A percentile compares a stretch with the other conserved stretches of the same genome.
Conservation (phyloP, 2,329 filamentous ascomycete genomes). For the Amauroascus niger region DNA sequence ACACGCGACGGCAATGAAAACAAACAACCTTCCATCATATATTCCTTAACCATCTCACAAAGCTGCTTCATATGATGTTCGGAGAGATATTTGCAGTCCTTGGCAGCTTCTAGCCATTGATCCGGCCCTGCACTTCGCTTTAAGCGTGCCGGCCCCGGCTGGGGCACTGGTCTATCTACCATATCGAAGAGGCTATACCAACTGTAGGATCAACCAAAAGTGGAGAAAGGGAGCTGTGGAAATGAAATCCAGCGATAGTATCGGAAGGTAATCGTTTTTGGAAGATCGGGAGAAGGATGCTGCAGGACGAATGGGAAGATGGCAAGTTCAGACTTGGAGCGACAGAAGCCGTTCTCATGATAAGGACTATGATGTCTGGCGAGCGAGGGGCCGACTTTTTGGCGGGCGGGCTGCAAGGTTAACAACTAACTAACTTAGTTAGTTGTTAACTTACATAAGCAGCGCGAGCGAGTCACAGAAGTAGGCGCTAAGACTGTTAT, state of each 20-base stretch:
- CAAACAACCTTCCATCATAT: slow-evolving; percentile 82
- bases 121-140: slow-evolving; percentile 76
- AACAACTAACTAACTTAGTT: too few relatives aligned
- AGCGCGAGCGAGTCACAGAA: too few relatives aligned
- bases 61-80: slow-evolving; percentile 97
- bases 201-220: too few relatives aligned
- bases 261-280: background rate
- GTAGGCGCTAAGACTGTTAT: too few relatives aligned
- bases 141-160: slow-evolving; percentile 81
- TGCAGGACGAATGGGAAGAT: background rate
- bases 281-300: background rate
- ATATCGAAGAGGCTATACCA: slow-evolving; percentile 18
- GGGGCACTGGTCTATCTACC: slow-evolving; percentile 56
- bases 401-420: too few relatives aligned
- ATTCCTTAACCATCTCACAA: slow-evolving; percentile 98
- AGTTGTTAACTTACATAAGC: background rate
- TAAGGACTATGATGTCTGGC: too few relatives aligned
- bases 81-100: slow-evolving; percentile 93
- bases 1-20: background rate
- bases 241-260: background rate
- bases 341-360: too few relatives aligned
- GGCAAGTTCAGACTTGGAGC: background rate
- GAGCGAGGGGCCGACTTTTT: background rate
- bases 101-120: slow-evolving; percentile 94
- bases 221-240: background rate